Base-by-base conservation (phyloP, 257 asterid species). In the Henckelia pumila region DNA sequence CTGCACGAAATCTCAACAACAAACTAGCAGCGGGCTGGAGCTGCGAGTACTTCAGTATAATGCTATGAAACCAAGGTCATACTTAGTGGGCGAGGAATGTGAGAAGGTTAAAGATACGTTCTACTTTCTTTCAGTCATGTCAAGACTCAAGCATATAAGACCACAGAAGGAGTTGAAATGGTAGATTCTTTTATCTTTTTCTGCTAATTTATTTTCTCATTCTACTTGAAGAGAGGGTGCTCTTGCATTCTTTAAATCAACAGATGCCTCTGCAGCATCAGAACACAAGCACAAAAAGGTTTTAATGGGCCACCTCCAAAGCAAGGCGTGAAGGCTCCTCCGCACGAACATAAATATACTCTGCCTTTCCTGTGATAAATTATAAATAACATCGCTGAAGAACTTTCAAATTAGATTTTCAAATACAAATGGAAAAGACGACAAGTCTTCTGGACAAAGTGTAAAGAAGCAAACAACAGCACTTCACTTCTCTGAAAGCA, bases 251-350 rank as follows among this genome's bases (percentile, higher is more conserved):
- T 37, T 17, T 56, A 19, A 63, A 56, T 67, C 30, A 62, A 28
- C 16, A 50, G 56, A 64, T 59, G 33, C 53, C 26, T 52, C 26
- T 50, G 65, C 21, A 22, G 16, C 61, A 59, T 16, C n/a, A 68
- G 44, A 63, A 65, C 21, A 73, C 49, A 69, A 59, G 24, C 19
- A 59, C 53, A 72, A 66, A 26, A 24, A 13, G 6, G 32, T 16
- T 71, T 16, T 10, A 29, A 56, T 8, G 67, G 64, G 69, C 59
- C 80, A 89, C 98, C 98, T 92, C 94, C 72, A 88, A 76, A 63
- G 96, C 88, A 63, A 73, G 84, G 56, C 84, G 86, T 60, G 98
- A 83, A 60, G 93, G 80, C 79, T 92, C 98, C 74, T 79, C 76
- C 8, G 89, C 82, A 65, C 80, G 81, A 57, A 80, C 89, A 73